A percentile compares a stretch with the other conserved stretches of the same genome.
Conservation (phyloP, 495 filamentous ascomycete species). For the Venustampulla echinocandica region DNA sequence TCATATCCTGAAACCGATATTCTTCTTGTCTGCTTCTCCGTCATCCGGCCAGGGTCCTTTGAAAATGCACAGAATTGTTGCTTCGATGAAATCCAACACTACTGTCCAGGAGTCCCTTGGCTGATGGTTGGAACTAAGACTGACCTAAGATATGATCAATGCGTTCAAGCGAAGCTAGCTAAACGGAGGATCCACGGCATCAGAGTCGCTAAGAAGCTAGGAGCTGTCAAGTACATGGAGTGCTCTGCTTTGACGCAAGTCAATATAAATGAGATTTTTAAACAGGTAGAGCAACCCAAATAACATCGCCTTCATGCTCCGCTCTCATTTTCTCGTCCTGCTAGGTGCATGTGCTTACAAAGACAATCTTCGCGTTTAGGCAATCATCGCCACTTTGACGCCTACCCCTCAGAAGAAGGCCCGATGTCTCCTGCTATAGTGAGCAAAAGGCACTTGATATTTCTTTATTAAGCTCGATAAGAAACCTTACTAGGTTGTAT, state of each 20-base stretch:
- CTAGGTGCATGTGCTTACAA: background rate
- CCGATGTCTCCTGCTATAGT: slow-evolving; percentile 44
- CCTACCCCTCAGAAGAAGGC: slow-evolving; percentile 63
- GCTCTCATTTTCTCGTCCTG: slow-evolving; percentile 11
- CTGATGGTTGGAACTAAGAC: slow-evolving; percentile 97
- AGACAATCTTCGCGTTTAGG: too few species aligned
- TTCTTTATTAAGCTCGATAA: too few species aligned
- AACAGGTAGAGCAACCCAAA: too few species aligned
- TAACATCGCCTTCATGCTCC: too few species aligned
- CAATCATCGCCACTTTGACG: slow-evolving; percentile 82
- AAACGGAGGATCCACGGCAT: slow-evolving; percentile 96
- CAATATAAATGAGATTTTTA: slow-evolving; percentile 98
- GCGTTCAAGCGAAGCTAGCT: slow-evolving; percentile 79
- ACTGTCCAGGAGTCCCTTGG: slow-evolving; percentile 96
- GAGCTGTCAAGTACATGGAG: slow-evolving; percentile 97
- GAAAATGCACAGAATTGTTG: slow-evolving; percentile 99
- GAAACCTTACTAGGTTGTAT: too few species aligned
- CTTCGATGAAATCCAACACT: slow-evolving; percentile 97
- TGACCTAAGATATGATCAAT: slow-evolving; percentile 83
- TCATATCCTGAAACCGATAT: slow-evolving; percentile 99
- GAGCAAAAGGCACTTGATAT: too few species aligned
- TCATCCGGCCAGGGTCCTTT: slow-evolving; percentile 96
- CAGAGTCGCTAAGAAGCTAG: slow-evolving; percentile 89
- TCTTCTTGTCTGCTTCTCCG: slow-evolving; percentile 96
- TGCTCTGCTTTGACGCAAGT: slow-evolving; percentile 96